A percentile compares a stretch with the other conserved stretches of the same genome.
These are phyloP conservation scores for Schoenoplectus tabernaemontani DNA, from an alignment of 202 grass and related monocot species.

Conservation along the genomic window DNA sequence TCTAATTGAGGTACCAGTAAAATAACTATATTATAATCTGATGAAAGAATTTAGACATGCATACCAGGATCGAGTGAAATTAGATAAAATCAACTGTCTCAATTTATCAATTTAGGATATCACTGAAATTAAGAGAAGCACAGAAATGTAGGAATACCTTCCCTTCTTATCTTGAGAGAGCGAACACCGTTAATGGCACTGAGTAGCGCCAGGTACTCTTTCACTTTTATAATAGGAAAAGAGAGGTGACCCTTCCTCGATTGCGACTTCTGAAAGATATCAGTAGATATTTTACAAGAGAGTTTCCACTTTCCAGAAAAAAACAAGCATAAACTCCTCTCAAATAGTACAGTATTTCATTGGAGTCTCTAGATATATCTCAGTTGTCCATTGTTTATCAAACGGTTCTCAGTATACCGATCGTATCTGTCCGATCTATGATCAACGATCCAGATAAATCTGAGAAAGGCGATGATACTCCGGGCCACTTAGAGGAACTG, in stretches of 20 bases:
- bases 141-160: neutral
- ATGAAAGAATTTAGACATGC: neutral
- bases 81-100: neutral
- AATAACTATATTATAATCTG: neutral
- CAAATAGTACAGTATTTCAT: neutral
- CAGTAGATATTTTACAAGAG: neutral
- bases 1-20: neutral
- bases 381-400: neutral
- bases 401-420: neutral
- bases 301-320: neutral
- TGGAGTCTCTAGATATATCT: neutral
- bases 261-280: neutral
- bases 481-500: neutral
- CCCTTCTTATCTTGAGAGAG: conserved; percentile 9
- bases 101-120: neutral
- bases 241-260: neutral
- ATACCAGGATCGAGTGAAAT: too few species aligned
- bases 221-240: neutral
- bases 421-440: neutral
- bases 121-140: neutral
- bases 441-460: neutral
- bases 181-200: conserved; percentile 7
- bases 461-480: neutral
- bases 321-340: neutral
- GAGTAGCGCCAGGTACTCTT: neutral